Evolutionary conservation across 306 rosid species (phyloP), one percentile per base, ranked within the genome.

Genomic region (Trifolium subterraneum): DNA sequence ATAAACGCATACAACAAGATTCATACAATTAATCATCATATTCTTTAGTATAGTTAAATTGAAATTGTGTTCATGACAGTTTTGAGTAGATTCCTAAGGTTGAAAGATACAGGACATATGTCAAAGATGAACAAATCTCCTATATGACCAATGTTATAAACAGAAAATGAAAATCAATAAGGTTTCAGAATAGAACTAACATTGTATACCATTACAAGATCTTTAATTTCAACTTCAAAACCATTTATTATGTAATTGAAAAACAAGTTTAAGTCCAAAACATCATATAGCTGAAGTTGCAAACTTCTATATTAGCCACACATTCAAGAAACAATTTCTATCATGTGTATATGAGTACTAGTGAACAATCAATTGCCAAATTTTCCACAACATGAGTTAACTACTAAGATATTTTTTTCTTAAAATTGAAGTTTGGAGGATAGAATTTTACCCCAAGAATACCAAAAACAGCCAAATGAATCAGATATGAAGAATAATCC

Each of bases 401-500:
- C 23, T 7, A 18, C 12, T 16, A 27, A 14, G 10, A 59, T 20
- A 5, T 12, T 1, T 18, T 25, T 19, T 29, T 12, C 23, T 6
- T 6, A 35, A 15, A 71, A 23, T 12, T 66, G 19, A 58, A 68
- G 56, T 19, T 39, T 8, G 62, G 45, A 68, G 13, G 44, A 61
- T 19, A 67, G 42, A 45, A 59, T 33, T 75, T 76, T 77, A 84
- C 84, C 82, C 84, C 82, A 9, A 84, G 78, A 80, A 84, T 84
- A 12, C 87, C 87, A 48, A 76, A 84, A 76, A 80, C 87, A 14
- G 87, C 77, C 42, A 84, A 20, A 14, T 76, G 80, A 47, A 61
- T 18, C 33, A 83, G 60, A 67, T 74, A 76, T 51, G 74, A 83
- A 54, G 67, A 71, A 2, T 45, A 76, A 56, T 84, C 74, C 68